These are phyloP conservation scores for Ogataea siamensis DNA, from an alignment of 805 yeast genomes.

Conservation along the genomic window DNA sequence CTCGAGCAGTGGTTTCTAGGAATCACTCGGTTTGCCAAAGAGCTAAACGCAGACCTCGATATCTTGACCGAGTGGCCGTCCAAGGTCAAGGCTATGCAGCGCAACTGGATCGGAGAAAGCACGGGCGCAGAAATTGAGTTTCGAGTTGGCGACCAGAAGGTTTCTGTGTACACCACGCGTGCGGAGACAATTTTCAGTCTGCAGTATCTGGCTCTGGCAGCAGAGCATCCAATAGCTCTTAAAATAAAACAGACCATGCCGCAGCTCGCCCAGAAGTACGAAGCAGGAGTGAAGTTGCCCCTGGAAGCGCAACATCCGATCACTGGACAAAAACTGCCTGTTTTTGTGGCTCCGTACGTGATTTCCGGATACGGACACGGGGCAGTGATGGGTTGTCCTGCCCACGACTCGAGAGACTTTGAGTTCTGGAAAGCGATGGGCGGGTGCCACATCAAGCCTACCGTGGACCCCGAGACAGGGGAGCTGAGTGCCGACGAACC, in stretches of 20 bases:
- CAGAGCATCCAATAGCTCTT: conserved; percentile 61
- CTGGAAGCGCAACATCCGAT: conserved; percentile 59
- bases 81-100: conserved; percentile 87
- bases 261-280: conserved; percentile 41
- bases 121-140: conserved; percentile 73
- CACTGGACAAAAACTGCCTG: conserved; percentile 52
- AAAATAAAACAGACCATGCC: conserved; percentile 38
- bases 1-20: conserved; percentile 93
- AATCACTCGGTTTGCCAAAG: conserved; percentile 77
- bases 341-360: conserved; percentile 90
- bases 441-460: conserved; percentile 41
- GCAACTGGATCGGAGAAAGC: conserved; percentile 91
- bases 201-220: conserved; percentile 77
- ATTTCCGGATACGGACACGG: conserved; percentile 81
- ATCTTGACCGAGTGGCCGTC: conserved; percentile 77
- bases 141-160: conserved; percentile 10
- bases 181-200: conserved; percentile 85
- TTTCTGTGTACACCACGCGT: conserved; percentile 78
- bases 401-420: conserved; percentile 81
- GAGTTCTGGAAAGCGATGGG: conserved; percentile 73
- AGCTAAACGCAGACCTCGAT: conserved; percentile 61
- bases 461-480: conserved; percentile 42
- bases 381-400: conserved; percentile 98
- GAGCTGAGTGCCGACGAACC: conserved; percentile 12
- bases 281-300: conserved; percentile 57